These are phyloP conservation scores for Chaetomium tenue DNA, from an alignment of 495 filamentous ascomycete species.

Conservation along the genomic window DNA sequence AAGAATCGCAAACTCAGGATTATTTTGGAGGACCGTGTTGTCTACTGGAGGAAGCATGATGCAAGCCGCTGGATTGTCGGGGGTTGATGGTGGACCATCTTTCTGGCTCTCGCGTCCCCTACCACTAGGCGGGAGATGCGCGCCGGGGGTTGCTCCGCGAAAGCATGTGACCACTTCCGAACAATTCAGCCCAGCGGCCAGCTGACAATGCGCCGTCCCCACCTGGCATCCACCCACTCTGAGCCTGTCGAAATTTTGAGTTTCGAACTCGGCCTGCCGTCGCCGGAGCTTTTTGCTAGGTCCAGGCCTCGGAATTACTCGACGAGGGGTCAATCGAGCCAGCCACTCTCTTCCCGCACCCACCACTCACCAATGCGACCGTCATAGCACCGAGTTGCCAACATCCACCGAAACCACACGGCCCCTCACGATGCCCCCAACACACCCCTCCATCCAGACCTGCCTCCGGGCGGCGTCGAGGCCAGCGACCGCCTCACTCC, in stretches of 20 bases:
- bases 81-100: neutral
- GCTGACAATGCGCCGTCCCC: conserved; percentile 3
- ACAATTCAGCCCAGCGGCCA: neutral
- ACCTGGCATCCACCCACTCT: conserved; percentile 9
- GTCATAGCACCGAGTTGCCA: conserved; percentile 10
- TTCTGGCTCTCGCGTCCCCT: conserved; percentile 5
- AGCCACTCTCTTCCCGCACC: neutral
- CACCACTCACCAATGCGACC: conserved; percentile 19
- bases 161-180: conserved; percentile 26
- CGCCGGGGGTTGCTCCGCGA: conserved; percentile 19
- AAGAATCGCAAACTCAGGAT: conserved; percentile 63
- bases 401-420: neutral
- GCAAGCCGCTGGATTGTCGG: neutral
- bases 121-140: neutral
- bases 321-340: conserved; percentile 12
- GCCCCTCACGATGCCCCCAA: conserved; percentile 19
- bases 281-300: conserved; percentile 2
- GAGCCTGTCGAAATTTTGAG: conserved; percentile 27
- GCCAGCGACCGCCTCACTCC: neutral
- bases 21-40: conserved; percentile 57
- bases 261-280: conserved; percentile 2
- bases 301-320: neutral
- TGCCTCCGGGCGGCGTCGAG: conserved; percentile 22
- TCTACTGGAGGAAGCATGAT: conserved; percentile 68
- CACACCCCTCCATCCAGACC: conserved; percentile 19